Evolutionary conservation across 2,329 filamentous ascomycete species (phyloP).

Genomic region (Neonectria coccinea): DNA sequence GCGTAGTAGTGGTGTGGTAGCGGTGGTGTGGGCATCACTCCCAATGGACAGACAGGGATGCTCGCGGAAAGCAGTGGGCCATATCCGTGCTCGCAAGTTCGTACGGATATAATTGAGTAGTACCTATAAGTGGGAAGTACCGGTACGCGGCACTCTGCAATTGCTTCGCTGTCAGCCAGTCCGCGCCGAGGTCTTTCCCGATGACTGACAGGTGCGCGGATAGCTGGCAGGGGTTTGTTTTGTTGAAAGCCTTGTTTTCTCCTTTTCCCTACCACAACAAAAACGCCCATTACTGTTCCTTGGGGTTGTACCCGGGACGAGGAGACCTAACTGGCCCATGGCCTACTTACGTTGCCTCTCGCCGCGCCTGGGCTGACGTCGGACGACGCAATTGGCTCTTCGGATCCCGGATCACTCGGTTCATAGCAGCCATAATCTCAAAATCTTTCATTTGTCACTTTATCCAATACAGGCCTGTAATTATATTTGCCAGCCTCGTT

Average conservation of each 20-base stretch:
- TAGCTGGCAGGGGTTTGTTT: not conserved
- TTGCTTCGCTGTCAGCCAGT: conserved; percentile 3
- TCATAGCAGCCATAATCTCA: not conserved
- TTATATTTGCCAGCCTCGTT: not conserved
- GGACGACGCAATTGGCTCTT: not conserved
- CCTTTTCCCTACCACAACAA: not conserved
- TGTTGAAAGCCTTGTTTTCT: no score
- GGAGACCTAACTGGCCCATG: no score
- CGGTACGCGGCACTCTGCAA: conserved; percentile 6
- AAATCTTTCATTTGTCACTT: not conserved
- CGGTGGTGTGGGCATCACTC: conserved; percentile 18
- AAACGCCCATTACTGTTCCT: not conserved
- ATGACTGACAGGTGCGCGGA: not conserved
- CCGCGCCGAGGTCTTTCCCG: not conserved
- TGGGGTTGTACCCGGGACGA: not conserved
- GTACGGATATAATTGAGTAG: no score
- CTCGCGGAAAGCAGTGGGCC: conserved; percentile 3
- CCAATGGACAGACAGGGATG: conserved; percentile 10
- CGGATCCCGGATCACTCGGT: not conserved
- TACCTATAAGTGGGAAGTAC: not conserved
- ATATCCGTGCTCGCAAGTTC: not conserved
- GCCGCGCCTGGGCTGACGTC: not conserved
- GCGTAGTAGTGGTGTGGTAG: not conserved
- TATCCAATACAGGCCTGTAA: not conserved
- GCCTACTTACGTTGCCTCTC: no score